Percentiles rank a stretch among this genome's conserved stretches.
Conservation (phyloP, 257 asterid species). For the Scutellaria galericulata region DNA sequence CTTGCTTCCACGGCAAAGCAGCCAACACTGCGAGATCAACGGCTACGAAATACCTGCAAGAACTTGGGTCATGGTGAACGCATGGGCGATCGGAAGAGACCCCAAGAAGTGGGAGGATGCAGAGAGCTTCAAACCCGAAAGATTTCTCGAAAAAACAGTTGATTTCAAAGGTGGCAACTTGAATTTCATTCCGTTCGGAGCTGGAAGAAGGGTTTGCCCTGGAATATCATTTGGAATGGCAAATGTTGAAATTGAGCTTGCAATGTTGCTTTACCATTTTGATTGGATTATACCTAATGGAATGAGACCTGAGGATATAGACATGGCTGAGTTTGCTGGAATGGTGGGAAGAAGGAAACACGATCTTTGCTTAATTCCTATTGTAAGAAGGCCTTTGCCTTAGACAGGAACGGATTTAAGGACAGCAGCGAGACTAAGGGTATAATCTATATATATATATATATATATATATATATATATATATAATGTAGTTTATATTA, state of each 20-base stretch:
- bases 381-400: slow-evolving; percentile 25
- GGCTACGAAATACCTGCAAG: slow-evolving; percentile 32
- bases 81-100: slow-evolving; percentile 37
- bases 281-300: slow-evolving; percentile 39
- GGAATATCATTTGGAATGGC: slow-evolving; percentile 29
- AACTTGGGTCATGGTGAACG: slow-evolving; percentile 33
- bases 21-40: slow-evolving; percentile 7
- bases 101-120: slow-evolving; percentile 37
- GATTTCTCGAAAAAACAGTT: slow-evolving; percentile 16
- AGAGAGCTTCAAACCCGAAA: slow-evolving; percentile 34
- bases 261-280: slow-evolving; percentile 38
- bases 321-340: slow-evolving; percentile 32
- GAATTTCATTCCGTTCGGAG: slow-evolving; percentile 39
- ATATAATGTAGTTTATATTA: too few species aligned
- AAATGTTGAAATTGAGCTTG: slow-evolving; percentile 22
- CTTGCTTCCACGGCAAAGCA: slow-evolving; percentile 30
- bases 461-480: too few species aligned
- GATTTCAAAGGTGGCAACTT: slow-evolving; percentile 6
- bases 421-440: too few species aligned
- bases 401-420: too few species aligned
- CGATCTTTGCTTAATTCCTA: slow-evolving; percentile 17
- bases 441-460: too few species aligned
- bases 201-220: slow-evolving; percentile 44
- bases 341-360: neutral
- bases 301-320: slow-evolving; percentile 30